Base-by-base conservation (phyloP, 1,284 basidiomycete genomes). In the Coniophora puteana region DNA sequence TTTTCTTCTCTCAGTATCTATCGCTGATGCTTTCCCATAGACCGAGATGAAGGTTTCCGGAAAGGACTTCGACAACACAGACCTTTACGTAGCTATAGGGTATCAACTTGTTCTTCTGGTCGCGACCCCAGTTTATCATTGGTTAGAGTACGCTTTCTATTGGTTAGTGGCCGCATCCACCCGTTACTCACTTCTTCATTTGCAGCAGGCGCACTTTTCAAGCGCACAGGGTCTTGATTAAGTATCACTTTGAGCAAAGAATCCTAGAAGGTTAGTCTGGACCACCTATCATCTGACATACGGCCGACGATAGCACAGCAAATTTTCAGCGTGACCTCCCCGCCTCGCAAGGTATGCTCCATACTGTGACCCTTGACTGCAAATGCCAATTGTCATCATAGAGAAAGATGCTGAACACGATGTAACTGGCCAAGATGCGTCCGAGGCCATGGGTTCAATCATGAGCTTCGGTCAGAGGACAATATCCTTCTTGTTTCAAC, bases 401-500 rank as follows among this genome's bases (percentile, higher is more conserved):
- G 28, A 5, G 21, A 51, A 2, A 2, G 31, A 4, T 21, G 34
- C 0, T 30, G 22, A 20, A n/a, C n/a, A n/a, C n/a, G n/a, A n/a
- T n/a, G n/a, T n/a, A n/a, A n/a, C n/a, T n/a, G n/a, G n/a, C n/a
- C n/a, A n/a, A n/a, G n/a, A n/a, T n/a, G 44, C 51, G 6, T 48
- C 41, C 16, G 0, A 0, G 8, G 58, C 46, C 23, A 27, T 56
- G 17, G 41, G 44, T 5, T n/a, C n/a, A n/a, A n/a, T n/a, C n/a
- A n/a, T n/a, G n/a, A 17, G 11, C 2, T 16, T 55, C 4, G 14
- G 39, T 26, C 45, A 45, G 26, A 8, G 29, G 4, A 17, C 14
- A 6, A 14, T 54, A 26, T 59, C 57, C 8, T 46, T 51, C 21
- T 13, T 56, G 22, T 44, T 57, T 17, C 54, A 59, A 12, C 38